Conservation (phyloP, 495 filamentous ascomycete species). For the Hypomontagnella submonticulosa region DNA sequence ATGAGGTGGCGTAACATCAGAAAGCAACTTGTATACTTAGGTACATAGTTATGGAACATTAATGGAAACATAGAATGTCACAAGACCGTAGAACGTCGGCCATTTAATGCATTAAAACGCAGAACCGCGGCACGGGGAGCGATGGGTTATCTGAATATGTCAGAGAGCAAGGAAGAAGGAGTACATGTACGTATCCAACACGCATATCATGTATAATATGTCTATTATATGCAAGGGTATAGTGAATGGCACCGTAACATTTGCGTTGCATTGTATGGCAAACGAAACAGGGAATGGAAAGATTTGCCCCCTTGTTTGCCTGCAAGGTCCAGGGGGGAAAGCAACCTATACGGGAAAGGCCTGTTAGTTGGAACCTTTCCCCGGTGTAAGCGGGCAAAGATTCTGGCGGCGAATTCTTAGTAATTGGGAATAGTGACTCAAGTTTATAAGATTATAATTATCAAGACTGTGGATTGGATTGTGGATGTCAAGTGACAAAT, state of each 20-base stretch:
- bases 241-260: constrained; percentile 40
- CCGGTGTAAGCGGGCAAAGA: constrained; percentile 9
- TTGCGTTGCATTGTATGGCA: constrained; percentile 39
- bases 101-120: constrained; percentile 46
- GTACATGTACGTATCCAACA: constrained; percentile 22
- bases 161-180: constrained; percentile 1
- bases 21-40: constrained; percentile 9
- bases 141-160: constrained; percentile 41
- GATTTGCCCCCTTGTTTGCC: constrained; percentile 42
- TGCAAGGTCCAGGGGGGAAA: constrained; percentile 42
- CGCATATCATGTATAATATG: constrained; percentile 33
- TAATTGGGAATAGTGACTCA: background rate
- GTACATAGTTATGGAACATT: constrained; percentile 36
- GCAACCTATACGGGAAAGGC: constrained; percentile 24
- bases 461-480: constrained; percentile 14
- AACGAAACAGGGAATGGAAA: constrained; percentile 41
- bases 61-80: constrained; percentile 45
- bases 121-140: constrained; percentile 41
- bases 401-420: constrained; percentile 13
- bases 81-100: constrained; percentile 46
- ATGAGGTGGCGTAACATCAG: constrained; percentile 12
- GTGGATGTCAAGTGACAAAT: constrained; percentile 24
- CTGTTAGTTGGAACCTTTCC: constrained; percentile 28
- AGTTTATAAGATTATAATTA: constrained; percentile 16
- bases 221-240: constrained; percentile 42